These are phyloP conservation scores for Lecanoromycetidae sp. DNA, from an alignment of 2,329 filamentous ascomycete species.

Conservation along the genomic window DNA sequence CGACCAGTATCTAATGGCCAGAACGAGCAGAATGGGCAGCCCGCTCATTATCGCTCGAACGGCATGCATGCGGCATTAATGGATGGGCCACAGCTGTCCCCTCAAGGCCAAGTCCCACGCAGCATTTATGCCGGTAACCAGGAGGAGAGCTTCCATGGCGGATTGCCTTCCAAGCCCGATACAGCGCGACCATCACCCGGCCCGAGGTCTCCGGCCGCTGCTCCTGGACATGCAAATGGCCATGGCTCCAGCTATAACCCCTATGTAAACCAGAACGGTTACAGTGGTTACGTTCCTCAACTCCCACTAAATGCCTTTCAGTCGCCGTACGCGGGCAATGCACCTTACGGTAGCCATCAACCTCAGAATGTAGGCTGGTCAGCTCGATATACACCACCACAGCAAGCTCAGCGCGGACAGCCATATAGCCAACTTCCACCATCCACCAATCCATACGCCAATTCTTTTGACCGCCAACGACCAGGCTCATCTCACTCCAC, in stretches of 20 bases:
- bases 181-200: slow-evolving; percentile 3
- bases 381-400: slow-evolving; percentile 14
- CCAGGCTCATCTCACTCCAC: slow-evolving; percentile 33
- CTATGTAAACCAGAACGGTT: slow-evolving; percentile 3
- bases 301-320: slow-evolving; percentile 7
- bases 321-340: not conserved
- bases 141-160: not conserved
- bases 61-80: slow-evolving; percentile 22
- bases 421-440: slow-evolving; percentile 8
- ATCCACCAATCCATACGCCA: slow-evolving; percentile 24
- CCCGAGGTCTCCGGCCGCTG: slow-evolving; percentile 10
- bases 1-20: slow-evolving; percentile 4
- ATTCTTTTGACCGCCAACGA: slow-evolving; percentile 27
- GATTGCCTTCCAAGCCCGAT: not conserved
- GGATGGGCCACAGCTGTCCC: slow-evolving; percentile 34
- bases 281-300: slow-evolving; percentile 1
- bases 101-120: slow-evolving; percentile 28
- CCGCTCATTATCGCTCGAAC: no score
- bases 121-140: not conserved
- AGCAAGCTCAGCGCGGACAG: slow-evolving; percentile 1
- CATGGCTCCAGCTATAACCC: slow-evolving; percentile 12
- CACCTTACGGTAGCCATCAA: not conserved
- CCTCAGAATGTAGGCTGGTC: slow-evolving; percentile 10
- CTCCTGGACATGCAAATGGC: slow-evolving; percentile 6
- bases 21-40: slow-evolving; percentile 17